Conservation (phyloP, 1,284 basidiomycete species). For the Puccinia hordei region DNA sequence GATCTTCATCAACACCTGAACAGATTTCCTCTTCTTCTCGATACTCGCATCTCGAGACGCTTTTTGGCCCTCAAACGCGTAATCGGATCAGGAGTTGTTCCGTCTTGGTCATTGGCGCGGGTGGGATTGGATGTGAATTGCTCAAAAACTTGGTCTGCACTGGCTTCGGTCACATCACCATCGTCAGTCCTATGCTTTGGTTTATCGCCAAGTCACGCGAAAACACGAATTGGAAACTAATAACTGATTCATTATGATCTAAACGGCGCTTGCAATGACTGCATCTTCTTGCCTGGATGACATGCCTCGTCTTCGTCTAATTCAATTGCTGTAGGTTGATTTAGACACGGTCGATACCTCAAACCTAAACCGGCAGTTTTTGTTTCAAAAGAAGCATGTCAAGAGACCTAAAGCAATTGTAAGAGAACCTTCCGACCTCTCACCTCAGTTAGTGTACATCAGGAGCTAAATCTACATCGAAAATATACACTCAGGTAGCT, state of each 20-base stretch:
- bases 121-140: slow-evolving; percentile 96
- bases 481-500: slow-evolving; percentile 68
- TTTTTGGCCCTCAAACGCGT: slow-evolving; percentile 33
- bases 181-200: slow-evolving; percentile 57
- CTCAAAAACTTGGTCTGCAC: slow-evolving; percentile 93
- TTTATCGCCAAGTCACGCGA: background rate
- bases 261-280: background rate
- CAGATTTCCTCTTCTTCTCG: slow-evolving; percentile 14
- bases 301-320: background rate
- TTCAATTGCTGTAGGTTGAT: slow-evolving; percentile 66
- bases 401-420: slow-evolving; percentile 93
- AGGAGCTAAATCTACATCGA: background rate
- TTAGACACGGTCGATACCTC: slow-evolving; percentile 98
- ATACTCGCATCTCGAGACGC: slow-evolving; percentile 22
- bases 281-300: slow-evolving; percentile 2
- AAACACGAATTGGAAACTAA: too few relatives aligned
- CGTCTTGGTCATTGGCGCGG: slow-evolving; percentile 89
- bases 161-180: slow-evolving; percentile 87
- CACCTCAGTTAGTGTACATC: background rate
- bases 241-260: too few relatives aligned
- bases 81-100: slow-evolving; percentile 62
- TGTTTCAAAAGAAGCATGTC: slow-evolving; percentile 96
- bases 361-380: slow-evolving; percentile 95
- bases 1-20: background rate
- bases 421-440: slow-evolving; percentile 34